Evolutionary conservation across 1,284 basidiomycete species (phyloP).

Genomic region (Tilletia caries): DNA sequence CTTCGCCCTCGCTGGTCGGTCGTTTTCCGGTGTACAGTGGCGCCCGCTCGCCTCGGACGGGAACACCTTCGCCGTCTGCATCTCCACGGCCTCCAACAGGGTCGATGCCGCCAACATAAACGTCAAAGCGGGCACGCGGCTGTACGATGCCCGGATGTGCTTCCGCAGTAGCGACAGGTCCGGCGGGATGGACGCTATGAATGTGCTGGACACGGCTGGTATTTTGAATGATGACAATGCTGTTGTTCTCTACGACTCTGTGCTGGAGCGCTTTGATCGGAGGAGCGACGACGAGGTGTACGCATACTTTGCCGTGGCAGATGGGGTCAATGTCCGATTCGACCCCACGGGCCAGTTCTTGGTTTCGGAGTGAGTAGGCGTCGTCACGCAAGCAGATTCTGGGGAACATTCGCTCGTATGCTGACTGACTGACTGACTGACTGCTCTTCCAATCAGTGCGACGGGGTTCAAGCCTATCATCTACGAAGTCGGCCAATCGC

Average conservation of each 20-base stretch:
- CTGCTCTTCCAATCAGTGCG: too few species aligned
- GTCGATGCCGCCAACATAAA: not conserved
- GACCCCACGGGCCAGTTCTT: not conserved
- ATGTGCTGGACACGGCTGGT: not conserved
- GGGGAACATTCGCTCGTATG: too few species aligned
- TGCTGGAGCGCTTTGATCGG: not conserved
- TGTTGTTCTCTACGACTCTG: not conserved
- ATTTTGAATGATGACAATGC: not conserved
- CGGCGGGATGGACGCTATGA: not conserved
- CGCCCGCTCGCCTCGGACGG: not conserved
- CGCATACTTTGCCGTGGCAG: not conserved
- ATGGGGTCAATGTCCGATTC: not conserved
- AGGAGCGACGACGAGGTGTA: not conserved
- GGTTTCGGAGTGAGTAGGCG: not conserved
- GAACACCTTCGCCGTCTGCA: not conserved
- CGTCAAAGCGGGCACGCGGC: not conserved
- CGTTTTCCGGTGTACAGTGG: not conserved
- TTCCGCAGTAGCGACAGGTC: not conserved
- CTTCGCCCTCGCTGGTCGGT: not conserved
- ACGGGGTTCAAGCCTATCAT: not conserved
- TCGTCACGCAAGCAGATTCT: too few species aligned
- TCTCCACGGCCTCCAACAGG: not conserved
- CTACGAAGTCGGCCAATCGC: not conserved
- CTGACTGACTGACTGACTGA: too few species aligned
- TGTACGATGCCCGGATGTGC: constrained; percentile 1